These are phyloP conservation scores for Elasticomyces elasticus DNA, from an alignment of 495 filamentous ascomycete species.

Conservation along the genomic window DNA sequence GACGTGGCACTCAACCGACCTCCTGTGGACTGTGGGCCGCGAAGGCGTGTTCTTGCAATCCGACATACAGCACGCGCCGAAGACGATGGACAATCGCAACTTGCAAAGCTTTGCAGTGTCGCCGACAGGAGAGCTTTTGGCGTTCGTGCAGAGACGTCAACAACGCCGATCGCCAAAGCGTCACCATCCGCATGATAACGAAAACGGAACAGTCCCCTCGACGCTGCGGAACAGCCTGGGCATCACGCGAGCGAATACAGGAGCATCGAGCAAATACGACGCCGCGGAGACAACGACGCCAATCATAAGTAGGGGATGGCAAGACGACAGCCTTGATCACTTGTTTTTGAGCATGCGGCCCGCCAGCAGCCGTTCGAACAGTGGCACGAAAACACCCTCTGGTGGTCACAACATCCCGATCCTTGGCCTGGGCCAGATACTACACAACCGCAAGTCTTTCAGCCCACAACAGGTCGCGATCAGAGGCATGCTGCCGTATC, in stretches of 20 bases:
- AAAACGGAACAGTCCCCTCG: not conserved
- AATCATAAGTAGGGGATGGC: conserved; percentile 29
- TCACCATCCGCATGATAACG: conserved; percentile 10
- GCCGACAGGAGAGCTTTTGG: conserved; percentile 47
- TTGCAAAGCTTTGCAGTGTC: conserved; percentile 56
- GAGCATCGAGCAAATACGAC: not conserved
- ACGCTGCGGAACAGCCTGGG: not conserved
- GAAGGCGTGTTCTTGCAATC: conserved; percentile 79
- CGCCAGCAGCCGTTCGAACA: conserved; percentile 12
- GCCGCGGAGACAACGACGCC: not conserved
- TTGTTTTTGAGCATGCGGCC: conserved; percentile 32
- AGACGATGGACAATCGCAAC: conserved; percentile 63
- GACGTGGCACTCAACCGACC: conserved; percentile 82
- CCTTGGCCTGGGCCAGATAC: conserved; percentile 26
- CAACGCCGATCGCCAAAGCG: conserved; percentile 24
- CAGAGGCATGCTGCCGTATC: conserved; percentile 22
- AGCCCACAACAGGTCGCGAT: conserved; percentile 33
- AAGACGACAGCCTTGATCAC: conserved; percentile 38
- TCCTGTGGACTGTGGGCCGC: conserved; percentile 83
- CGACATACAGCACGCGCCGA: conserved; percentile 71
- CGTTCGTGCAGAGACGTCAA: conserved; percentile 41
- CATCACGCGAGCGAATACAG: not conserved
- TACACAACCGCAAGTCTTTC: conserved; percentile 28
- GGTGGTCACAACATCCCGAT: not conserved
- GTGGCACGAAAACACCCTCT: not conserved